Evolutionary conservation across 768 basidiomycete species (phyloP), one percentile per base, ranked within the genome.

Genomic region (Boletus vermiculosoides): DNA sequence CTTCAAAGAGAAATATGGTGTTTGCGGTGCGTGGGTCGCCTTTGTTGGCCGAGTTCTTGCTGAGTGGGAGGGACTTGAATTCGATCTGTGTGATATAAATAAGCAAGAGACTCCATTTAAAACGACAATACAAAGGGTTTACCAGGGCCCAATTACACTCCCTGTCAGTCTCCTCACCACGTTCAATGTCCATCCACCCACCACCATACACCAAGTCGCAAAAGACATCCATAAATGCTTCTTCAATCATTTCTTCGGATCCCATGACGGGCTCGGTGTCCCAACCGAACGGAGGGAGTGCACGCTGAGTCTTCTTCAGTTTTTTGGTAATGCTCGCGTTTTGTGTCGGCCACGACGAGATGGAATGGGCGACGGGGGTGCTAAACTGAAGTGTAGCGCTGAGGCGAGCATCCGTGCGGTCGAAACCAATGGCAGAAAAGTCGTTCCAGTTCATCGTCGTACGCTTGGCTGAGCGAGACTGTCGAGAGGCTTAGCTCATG

Each of bases 61-160:
- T 52, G 60, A 80, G 33, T 47, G 90, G 85, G 2, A 88, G 76
- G 0, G 92, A 84, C 65, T 91, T 95, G 78, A 87, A 97, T 68
- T 96, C 92, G 50, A 96, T 84, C 89, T 96, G 22, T 92, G 16
- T 40, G 44, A 23, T 39, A 44, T 15, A 37, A 37, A 22, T 62
- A 11, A 68, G 54, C 13, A 51, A 39, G 33, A 30, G 5, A 37
- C 46, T 22, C 37, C 34, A 20, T 7, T 8, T 4, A 4, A 45
- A 28, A 37, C 7, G 8, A 46, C 28, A 12, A 47, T 13, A 42
- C 20, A 47, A 48, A 77, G 46, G 16, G 37, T 85, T 74, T 66
- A 95, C 94, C 77, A 98, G 63, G 20, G 88, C 92, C 94, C 94
- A 98, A 66, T 92, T 94, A 63, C 92, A 91, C 61, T 95, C 92